Evolutionary conservation across 805 yeast genomes (phyloP).

Genomic region (Metschnikowia colocasiae): DNA sequence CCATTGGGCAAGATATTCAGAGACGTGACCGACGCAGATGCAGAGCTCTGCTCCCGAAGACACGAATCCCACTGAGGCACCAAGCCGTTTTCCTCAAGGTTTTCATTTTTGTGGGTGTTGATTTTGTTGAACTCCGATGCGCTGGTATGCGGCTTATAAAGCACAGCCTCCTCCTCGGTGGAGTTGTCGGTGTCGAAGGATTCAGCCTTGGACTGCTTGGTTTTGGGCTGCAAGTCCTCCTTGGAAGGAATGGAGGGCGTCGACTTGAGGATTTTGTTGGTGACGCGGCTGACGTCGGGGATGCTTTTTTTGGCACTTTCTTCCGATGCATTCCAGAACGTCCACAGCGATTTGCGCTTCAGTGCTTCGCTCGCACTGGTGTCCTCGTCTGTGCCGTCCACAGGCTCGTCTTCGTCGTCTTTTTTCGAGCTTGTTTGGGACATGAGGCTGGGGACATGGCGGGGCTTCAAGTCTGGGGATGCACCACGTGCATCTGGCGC

Average conservation of each 20-base stretch:
- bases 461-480: neutral
- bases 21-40: slow-evolving; percentile 13
- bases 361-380: neutral
- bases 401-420: slow-evolving; percentile 13
- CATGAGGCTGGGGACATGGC: slow-evolving; percentile 5
- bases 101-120: slow-evolving; percentile 44
- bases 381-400: slow-evolving; percentile 9
- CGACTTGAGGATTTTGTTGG: slow-evolving; percentile 33
- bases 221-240: slow-evolving; percentile 11
- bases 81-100: slow-evolving; percentile 36
- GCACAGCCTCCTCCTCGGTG: slow-evolving; percentile 38
- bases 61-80: slow-evolving; percentile 43
- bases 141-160: slow-evolving; percentile 41
- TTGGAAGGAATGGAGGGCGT: slow-evolving; percentile 27
- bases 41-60: slow-evolving; percentile 27
- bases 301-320: neutral
- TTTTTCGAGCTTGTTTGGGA: slow-evolving; percentile 11
- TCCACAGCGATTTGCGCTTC: slow-evolving; percentile 31
- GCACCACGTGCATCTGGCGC: neutral
- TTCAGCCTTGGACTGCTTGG: slow-evolving; percentile 11
- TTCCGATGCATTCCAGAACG: slow-evolving; percentile 30
- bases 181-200: neutral
- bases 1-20: slow-evolving; percentile 23
- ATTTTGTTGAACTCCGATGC: slow-evolving; percentile 38
- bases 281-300: slow-evolving; percentile 10